These are phyloP conservation scores for Kockiozyma suomiensis DNA, from an alignment of 805 yeast species.

Conservation along the genomic window DNA sequence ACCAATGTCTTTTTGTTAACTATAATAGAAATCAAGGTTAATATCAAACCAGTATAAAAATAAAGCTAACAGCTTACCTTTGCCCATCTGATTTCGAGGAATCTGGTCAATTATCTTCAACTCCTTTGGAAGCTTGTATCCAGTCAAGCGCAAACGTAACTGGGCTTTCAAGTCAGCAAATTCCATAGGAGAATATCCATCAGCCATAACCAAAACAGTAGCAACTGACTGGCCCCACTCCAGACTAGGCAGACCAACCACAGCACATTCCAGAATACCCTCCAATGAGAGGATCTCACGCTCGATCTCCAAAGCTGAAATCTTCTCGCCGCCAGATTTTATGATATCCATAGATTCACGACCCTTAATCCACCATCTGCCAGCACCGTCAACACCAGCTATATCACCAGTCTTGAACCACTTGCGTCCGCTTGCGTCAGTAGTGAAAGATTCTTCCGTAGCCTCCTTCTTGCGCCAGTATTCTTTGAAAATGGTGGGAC, in stretches of 20 bases:
- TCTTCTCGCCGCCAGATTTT: constrained; percentile 44
- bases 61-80: constrained; percentile 25
- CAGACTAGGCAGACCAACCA: constrained; percentile 40
- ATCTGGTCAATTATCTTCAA: constrained; percentile 39
- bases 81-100: constrained; percentile 45
- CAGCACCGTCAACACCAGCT: constrained; percentile 50
- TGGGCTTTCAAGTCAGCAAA: constrained; percentile 36
- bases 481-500: constrained; percentile 56
- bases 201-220: constrained; percentile 36
- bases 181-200: constrained; percentile 26
- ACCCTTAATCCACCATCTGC: constrained; percentile 52
- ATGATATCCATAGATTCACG: constrained; percentile 45
- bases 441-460: constrained; percentile 49
- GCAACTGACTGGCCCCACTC: constrained; percentile 45
- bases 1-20: constrained; percentile 42
- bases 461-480: constrained; percentile 56
- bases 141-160: constrained; percentile 37
- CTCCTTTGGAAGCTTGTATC: constrained; percentile 42
- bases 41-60: background rate
- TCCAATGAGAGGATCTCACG: constrained; percentile 41
- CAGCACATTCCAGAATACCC: constrained; percentile 41
- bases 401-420: constrained; percentile 66
- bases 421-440: constrained; percentile 41
- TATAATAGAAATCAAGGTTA: background rate
- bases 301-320: constrained; percentile 43